A percentile compares a stretch with the other conserved stretches of the same genome.
Evolutionary conservation across 306 rosid species (phyloP).

Genomic region (Canavalia ensiformis): DNA sequence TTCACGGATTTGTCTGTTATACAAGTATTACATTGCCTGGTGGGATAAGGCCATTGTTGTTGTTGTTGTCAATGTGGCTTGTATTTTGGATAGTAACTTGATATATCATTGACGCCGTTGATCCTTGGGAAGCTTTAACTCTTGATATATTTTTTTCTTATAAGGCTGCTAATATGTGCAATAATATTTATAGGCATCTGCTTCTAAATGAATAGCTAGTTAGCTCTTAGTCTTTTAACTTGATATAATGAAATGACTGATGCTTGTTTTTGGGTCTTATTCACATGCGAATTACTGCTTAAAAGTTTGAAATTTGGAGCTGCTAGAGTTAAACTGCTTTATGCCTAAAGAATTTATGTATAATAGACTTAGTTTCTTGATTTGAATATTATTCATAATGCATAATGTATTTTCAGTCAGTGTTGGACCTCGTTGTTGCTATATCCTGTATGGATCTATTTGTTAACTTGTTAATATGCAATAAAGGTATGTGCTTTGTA

Average conservation of each 20-base stretch:
- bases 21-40: background rate
- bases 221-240: slow-evolving; percentile 7
- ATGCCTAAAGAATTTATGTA: background rate
- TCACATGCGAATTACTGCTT: background rate
- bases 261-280: background rate
- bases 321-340: slow-evolving; percentile 3
- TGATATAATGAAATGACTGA: slow-evolving; percentile 1
- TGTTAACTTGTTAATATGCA: slow-evolving; percentile 9
- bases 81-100: slow-evolving; percentile 10
- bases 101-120: background rate
- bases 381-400: background rate
- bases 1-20: background rate
- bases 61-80: background rate
- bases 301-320: background rate
- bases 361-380: too few relatives aligned
- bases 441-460: background rate
- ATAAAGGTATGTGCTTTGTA: background rate
- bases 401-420: background rate
- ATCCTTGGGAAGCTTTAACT: slow-evolving; percentile 1
- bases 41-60: too few relatives aligned
- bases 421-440: slow-evolving; percentile 29
- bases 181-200: background rate
- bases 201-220: slow-evolving; percentile 13
- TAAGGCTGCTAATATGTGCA: background rate
- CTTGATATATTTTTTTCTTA: slow-evolving; percentile 18